These are phyloP conservation scores for Pichia sp. DNA, from an alignment of 1,139 yeast species.

Conservation along the genomic window DNA sequence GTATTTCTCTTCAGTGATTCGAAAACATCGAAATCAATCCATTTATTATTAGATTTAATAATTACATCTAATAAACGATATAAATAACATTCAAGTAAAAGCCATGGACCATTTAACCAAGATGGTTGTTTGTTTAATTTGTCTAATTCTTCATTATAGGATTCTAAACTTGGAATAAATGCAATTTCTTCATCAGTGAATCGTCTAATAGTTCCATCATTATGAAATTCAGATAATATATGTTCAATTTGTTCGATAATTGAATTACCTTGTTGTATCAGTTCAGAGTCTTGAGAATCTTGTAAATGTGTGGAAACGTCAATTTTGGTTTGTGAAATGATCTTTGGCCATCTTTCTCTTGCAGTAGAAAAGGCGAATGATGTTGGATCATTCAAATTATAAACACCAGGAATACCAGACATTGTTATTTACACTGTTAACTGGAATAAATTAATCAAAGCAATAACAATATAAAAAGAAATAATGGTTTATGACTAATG, in stretches of 20 bases:
- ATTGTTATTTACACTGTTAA: not conserved
- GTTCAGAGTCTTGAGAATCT: conserved; percentile 3
- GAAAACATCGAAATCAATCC: conserved; percentile 69
- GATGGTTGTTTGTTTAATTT: conserved; percentile 30
- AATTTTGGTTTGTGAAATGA: conserved; percentile 53
- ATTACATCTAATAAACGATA: conserved; percentile 58
- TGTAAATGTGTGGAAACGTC: conserved; percentile 41
- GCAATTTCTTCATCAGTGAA: conserved; percentile 33
- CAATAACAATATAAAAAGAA: no score
- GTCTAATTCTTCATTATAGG: conserved; percentile 42
- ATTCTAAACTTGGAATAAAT: conserved; percentile 38
- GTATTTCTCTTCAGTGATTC: conserved; percentile 62
- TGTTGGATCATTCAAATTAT: conserved; percentile 57
- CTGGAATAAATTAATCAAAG: no score
- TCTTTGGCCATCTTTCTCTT: conserved; percentile 80
- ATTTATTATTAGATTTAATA: conserved; percentile 36
- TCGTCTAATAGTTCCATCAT: conserved; percentile 36
- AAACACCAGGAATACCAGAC: conserved; percentile 23
- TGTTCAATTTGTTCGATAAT: conserved; percentile 15
- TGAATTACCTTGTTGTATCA: conserved; percentile 20
- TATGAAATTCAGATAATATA: conserved; percentile 37
- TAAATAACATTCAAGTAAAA: conserved; percentile 76
- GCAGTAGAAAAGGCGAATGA: conserved; percentile 84
- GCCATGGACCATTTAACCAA: conserved; percentile 93
- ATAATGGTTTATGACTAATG: no score